Conservation (phyloP, 2,329 filamentous ascomycete genomes). For the Colletotrichum theobromicola region DNA sequence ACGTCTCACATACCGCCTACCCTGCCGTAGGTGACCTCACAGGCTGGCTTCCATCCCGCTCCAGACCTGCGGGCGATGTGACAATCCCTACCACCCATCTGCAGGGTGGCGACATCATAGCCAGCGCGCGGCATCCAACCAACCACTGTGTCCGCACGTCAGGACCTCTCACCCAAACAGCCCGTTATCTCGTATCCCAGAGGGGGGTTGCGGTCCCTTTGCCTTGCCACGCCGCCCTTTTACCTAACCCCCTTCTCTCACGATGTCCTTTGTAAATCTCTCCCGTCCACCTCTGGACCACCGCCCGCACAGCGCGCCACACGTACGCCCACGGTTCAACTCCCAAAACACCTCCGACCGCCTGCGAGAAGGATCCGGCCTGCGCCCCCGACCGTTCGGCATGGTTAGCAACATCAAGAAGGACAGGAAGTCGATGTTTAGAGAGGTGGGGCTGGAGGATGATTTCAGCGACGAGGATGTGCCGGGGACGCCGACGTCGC, state of each 20-base stretch:
- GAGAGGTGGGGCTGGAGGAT: constrained; percentile 52
- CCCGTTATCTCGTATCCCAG: background rate
- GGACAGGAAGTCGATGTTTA: constrained; percentile 57
- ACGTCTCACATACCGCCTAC: background rate
- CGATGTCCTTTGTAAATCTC: constrained; percentile 20
- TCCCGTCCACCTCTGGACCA: constrained; percentile 16
- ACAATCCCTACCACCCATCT: constrained; percentile 10
- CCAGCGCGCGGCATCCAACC: background rate
- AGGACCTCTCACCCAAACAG: background rate
- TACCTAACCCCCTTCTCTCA: background rate
- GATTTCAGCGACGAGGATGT: constrained; percentile 31
- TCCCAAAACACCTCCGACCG: constrained; percentile 56
- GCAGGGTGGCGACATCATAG: constrained; percentile 24
- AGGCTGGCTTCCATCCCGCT: background rate
- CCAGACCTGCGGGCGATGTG: constrained; percentile 9
- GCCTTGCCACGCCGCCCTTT: background rate
- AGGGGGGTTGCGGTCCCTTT: background rate
- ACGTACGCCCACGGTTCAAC: constrained; percentile 54
- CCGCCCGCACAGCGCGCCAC: constrained; percentile 14
- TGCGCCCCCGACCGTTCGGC: constrained; percentile 41
- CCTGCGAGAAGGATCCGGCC: constrained; percentile 51
- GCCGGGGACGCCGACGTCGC: background rate
- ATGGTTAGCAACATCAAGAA: constrained; percentile 52
- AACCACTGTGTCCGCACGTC: constrained; percentile 2
- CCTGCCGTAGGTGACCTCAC: constrained; percentile 6